A percentile compares a stretch with the other conserved stretches of the same genome.
Conservation (phyloP, 306 rosid species). For the Cucurbita moschata region DNA sequence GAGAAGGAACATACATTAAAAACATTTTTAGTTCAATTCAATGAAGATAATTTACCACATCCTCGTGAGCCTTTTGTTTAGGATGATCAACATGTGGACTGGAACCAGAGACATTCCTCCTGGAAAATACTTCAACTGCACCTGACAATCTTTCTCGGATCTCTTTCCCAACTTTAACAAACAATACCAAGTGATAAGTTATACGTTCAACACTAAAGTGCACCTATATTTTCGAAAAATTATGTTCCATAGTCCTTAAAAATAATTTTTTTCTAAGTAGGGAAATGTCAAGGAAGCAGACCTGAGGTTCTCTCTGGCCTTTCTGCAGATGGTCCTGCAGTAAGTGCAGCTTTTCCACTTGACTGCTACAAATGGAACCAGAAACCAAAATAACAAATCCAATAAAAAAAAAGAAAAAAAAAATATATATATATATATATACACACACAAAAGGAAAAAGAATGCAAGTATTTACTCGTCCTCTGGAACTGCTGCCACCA, state of each 20-base stretch:
- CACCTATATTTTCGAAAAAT: background rate
- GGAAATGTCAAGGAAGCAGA: conserved; percentile 8
- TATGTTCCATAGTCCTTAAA: background rate
- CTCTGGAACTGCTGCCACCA: conserved; percentile 44
- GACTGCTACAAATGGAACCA: conserved; percentile 35
- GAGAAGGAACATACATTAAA: background rate
- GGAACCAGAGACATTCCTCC: conserved; percentile 46
- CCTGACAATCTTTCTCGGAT: conserved; percentile 78
- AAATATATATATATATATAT: no score
- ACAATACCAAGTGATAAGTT: conserved; percentile 20
- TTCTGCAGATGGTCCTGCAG: conserved; percentile 44
- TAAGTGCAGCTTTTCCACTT: conserved; percentile 57
- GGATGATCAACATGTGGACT: conserved; percentile 51
- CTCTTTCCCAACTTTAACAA: conserved; percentile 65
- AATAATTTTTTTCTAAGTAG: background rate
- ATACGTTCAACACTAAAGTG: background rate
- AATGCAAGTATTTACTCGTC: conserved; percentile 33
- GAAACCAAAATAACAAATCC: conserved; percentile 21
- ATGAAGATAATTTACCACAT: conserved; percentile 38
- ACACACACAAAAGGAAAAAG: background rate
- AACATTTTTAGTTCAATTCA: background rate
- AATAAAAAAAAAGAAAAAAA: background rate
- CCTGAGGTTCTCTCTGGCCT: conserved; percentile 76
- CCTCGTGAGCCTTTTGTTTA: conserved; percentile 54
- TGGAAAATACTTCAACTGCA: conserved; percentile 65